Conservation (phyloP, 208 protist species). For the Herpetomonas tarakana region DNA sequence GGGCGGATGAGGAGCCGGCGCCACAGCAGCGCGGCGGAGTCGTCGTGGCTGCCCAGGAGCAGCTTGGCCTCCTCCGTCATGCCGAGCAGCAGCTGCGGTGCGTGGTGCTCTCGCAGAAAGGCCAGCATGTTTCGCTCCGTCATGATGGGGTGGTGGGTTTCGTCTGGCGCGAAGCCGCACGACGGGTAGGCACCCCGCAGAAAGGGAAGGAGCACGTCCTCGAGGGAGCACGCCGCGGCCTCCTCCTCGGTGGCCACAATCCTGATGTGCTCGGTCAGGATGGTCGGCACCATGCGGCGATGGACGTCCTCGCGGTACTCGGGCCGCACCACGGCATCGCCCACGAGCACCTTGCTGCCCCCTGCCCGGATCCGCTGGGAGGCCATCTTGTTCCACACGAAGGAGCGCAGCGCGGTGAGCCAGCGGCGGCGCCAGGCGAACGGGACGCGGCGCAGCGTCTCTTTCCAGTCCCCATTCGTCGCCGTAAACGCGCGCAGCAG, state of each 20-base stretch:
- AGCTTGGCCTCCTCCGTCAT: conserved; percentile 39
- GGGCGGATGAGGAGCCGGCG: conserved; percentile 72
- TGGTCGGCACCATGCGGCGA: conserved; percentile 44
- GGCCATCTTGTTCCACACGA: conserved; percentile 84
- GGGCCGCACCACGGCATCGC: conserved; percentile 67
- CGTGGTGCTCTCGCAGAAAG: conserved; percentile 55
- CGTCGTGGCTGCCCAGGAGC: conserved; percentile 66
- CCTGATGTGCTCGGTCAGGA: conserved; percentile 82
- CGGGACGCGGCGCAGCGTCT: conserved; percentile 48
- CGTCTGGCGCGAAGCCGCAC: conserved; percentile 55
- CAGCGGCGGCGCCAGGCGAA: conserved; percentile 79
- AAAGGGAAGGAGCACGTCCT: conserved; percentile 85
- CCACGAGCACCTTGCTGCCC: conserved; percentile 41
- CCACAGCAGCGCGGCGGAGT: conserved; percentile 57
- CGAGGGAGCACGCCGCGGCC: conserved; percentile 41
- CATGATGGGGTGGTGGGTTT: conserved; percentile 71
- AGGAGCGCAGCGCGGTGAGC: conserved; percentile 69
- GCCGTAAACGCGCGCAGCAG: conserved; percentile 59
- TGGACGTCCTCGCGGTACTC: conserved; percentile 60
- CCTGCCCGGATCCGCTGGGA: conserved; percentile 45
- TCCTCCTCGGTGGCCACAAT: conserved; percentile 40
- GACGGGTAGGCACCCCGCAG: conserved; percentile 65
- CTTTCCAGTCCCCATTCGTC: conserved; percentile 62
- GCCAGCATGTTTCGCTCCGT: conserved; percentile 52
- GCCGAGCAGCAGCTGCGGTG: conserved; percentile 66